A percentile compares a stretch with the other conserved stretches of the same genome.
These are phyloP conservation scores for Xylaria telfairii DNA, from an alignment of 495 filamentous ascomycete species.

Conservation along the genomic window DNA sequence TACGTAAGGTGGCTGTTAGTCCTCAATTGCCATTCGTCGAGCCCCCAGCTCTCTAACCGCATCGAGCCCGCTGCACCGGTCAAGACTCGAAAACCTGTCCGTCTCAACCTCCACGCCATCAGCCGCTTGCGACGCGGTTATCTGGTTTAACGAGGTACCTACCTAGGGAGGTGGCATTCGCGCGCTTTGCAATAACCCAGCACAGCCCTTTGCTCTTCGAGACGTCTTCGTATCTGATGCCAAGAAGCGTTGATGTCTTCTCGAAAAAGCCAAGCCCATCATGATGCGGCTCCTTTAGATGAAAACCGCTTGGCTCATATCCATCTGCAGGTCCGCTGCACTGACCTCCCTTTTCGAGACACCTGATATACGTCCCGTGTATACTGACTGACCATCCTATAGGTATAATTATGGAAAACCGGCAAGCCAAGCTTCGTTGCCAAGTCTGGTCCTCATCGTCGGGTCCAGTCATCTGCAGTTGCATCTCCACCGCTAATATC, in stretches of 20 bases:
- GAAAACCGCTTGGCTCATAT: slow-evolving; percentile 23
- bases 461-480: slow-evolving; percentile 12
- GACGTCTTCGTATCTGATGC: slow-evolving; percentile 7
- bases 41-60: slow-evolving; percentile 20
- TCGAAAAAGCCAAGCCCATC: slow-evolving; percentile 20
- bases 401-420: slow-evolving; percentile 9
- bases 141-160: slow-evolving; percentile 3
- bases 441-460: slow-evolving; percentile 19
- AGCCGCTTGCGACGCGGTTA: slow-evolving; percentile 9
- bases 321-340: slow-evolving; percentile 17
- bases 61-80: neutral
- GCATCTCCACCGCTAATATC: slow-evolving; percentile 11
- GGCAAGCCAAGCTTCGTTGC: slow-evolving; percentile 22
- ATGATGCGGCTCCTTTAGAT: slow-evolving; percentile 14
- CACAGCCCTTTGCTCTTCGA: neutral
- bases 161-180: slow-evolving; percentile 11
- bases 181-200: neutral
- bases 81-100: neutral
- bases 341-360: slow-evolving; percentile 15
- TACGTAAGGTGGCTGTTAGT: neutral
- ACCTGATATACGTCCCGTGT: neutral
- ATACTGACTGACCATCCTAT: slow-evolving; percentile 5
- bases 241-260: slow-evolving; percentile 15
- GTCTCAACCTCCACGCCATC: slow-evolving; percentile 5
- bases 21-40: slow-evolving; percentile 6